These are phyloP conservation scores for Amanita inopinata DNA, from an alignment of 768 basidiomycete species.

Conservation along the genomic window DNA sequence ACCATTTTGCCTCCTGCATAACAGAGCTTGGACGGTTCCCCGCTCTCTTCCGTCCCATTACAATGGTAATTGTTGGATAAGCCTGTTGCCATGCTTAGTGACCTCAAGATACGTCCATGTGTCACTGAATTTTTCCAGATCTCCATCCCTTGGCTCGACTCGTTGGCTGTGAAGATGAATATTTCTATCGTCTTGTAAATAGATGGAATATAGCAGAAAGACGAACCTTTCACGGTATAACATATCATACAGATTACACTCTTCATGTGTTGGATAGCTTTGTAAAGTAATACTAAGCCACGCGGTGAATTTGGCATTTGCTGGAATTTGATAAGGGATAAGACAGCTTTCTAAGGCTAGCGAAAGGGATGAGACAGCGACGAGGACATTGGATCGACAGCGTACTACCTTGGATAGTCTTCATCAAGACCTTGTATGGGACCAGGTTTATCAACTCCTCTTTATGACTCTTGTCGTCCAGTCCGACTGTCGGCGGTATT, in stretches of 20 bases:
- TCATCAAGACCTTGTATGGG: constrained; percentile 26
- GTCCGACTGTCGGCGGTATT: neutral
- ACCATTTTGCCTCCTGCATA: no score
- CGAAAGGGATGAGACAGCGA: neutral
- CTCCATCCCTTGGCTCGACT: constrained; percentile 1
- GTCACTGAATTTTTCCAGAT: neutral
- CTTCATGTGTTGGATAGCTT: neutral
- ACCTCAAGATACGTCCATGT: constrained; percentile 1
- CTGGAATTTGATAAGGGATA: constrained; percentile 28
- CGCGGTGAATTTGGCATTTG: constrained; percentile 23
- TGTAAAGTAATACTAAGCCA: constrained; percentile 26
- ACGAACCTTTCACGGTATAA: neutral
- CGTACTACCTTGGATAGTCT: constrained; percentile 31
- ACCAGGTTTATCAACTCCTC: constrained; percentile 26
- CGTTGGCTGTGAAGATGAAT: neutral
- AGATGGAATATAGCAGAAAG: neutral
- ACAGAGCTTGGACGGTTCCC: no score
- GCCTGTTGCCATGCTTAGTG: neutral
- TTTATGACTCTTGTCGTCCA: constrained; percentile 9
- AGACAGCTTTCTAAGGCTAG: constrained; percentile 37
- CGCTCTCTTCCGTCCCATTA: neutral
- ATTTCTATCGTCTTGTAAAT: neutral
- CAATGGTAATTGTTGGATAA: neutral
- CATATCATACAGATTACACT: neutral
- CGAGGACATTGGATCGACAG: neutral